These are phyloP conservation scores for Penicillium manginii DNA, from an alignment of 495 filamentous ascomycete genomes.

Conservation along the genomic window DNA sequence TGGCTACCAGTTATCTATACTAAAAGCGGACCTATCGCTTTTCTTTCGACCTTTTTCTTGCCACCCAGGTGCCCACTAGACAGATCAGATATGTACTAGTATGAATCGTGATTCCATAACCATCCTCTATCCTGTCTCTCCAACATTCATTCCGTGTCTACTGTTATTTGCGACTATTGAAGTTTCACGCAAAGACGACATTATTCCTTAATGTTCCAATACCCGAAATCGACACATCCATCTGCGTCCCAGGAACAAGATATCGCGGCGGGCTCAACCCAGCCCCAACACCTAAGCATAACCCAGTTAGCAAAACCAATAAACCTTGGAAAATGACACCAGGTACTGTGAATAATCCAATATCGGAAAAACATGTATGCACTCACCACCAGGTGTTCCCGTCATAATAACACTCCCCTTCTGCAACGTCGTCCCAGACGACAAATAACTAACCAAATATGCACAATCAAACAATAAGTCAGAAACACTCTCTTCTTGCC, in stretches of 20 bases:
- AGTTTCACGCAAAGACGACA: conserved; percentile 25
- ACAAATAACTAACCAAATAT: conserved; percentile 68
- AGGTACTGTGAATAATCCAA: background rate
- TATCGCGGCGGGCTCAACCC: conserved; percentile 39
- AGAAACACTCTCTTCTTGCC: conserved; percentile 65
- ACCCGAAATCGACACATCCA: conserved; percentile 38
- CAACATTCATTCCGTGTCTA: no score
- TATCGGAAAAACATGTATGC: background rate
- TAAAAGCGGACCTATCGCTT: no score
- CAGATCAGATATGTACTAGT: no score
- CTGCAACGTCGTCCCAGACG: conserved; percentile 69
- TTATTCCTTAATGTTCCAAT: conserved; percentile 43
- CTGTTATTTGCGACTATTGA: background rate
- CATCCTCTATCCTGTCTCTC: no score
- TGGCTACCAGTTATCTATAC: no score
- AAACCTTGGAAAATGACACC: no score
- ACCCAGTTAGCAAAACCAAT: background rate
- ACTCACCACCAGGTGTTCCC: conserved; percentile 57
- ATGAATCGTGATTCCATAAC: no score
- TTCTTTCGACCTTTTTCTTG: no score
- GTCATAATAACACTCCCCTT: conserved; percentile 80
- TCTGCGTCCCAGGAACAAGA: conserved; percentile 39
- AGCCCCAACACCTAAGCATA: conserved; percentile 32
- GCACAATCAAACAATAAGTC: conserved; percentile 75
- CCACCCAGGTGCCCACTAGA: no score